phyloP scores from a whole-genome alignment of 768 basidiomycete species.

The Auricularia heimuer region DNA sequence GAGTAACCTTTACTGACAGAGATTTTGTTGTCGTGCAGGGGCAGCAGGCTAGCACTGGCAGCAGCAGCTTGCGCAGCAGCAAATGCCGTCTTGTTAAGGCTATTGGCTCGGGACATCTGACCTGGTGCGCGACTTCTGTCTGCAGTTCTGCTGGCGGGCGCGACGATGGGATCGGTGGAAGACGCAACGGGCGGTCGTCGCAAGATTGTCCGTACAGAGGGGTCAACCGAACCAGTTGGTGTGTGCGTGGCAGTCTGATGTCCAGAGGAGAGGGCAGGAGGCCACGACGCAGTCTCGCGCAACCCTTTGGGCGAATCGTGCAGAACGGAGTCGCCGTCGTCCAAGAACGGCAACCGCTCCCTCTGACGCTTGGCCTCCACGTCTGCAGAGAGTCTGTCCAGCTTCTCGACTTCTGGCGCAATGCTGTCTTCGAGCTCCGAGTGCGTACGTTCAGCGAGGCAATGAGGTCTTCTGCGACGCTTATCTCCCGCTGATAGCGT shows the following conservation, averaged over 20 bases:
- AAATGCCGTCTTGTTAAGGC: not conserved
- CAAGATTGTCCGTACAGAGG: not conserved
- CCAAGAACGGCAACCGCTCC: conserved; percentile 31
- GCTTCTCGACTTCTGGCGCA: conserved; percentile 34
- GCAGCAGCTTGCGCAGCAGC: not conserved
- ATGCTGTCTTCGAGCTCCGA: conserved; percentile 68
- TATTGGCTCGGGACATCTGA: not conserved
- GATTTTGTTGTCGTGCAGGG: conserved; percentile 2
- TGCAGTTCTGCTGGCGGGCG: not conserved
- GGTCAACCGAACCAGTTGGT: not conserved
- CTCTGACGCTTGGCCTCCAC: conserved; percentile 45
- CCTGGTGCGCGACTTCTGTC: not conserved
- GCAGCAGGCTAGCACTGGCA: conserved; percentile 2
- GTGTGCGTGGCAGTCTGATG: not conserved
- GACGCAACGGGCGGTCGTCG: not conserved
- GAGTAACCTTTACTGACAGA: conserved; percentile 24
- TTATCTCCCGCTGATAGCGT: conserved; percentile 49
- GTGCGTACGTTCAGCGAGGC: conserved; percentile 52
- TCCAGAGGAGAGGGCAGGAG: conserved; percentile 10
- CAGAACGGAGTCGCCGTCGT: conserved; percentile 14
- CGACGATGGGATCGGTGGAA: not conserved
- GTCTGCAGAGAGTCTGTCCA: conserved; percentile 49
- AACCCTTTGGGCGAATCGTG: conserved; percentile 12
- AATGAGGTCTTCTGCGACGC: conserved; percentile 57
- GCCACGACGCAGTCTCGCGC: conserved; percentile 17